Evolutionary conservation across 495 filamentous ascomycete species (phyloP), one percentile per base, ranked within the genome.

Genomic region (Xylaria grammica): DNA sequence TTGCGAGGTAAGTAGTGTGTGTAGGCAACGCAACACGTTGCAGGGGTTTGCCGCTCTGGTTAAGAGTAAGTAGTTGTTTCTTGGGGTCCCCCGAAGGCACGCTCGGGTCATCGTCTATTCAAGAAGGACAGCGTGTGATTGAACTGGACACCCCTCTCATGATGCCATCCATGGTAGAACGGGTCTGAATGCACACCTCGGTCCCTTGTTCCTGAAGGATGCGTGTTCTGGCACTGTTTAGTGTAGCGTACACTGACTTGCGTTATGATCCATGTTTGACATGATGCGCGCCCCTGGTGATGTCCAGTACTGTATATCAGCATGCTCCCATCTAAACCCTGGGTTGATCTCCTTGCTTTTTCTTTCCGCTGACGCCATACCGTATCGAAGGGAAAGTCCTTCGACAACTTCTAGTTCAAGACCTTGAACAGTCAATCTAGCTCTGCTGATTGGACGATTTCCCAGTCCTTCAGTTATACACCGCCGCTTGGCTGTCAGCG

Each of bases 401-500:
- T 58, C 45, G 20, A 20, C 9, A 0, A 36, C 45, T 65, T 48
- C 42, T 50, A 17, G 13, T 22, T 24, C 29, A 26, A 32, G 22
- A 51, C 34, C 42, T 45, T 19, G 15, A 30, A n/a, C n/a, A n/a
- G n/a, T n/a, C 44, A 44, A 42, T 20, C 8, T 52, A 32, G 22
- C 34, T 52, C 46, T 59, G 48, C 55, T 60, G 24, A 44, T 65
- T 60, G 54, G 51, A 42, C 36, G 8, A 26, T 34, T 40, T 55
- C 29, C 22, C 22, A 2, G 32, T 58, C n/a, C 38, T 49, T 52
- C 48, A 60, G 34, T 48, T 24, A 64, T 54, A 52, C 29, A 60
- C 27, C 55, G 56, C 63, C 63, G 63, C 63, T 65, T 65, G 63
- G 38, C 63, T 65, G 55, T 60, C 63, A 65, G 63, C 63, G 63